Base-by-base conservation (phyloP, 352 stramenopile species). In the Globisporangium cystogenes region DNA sequence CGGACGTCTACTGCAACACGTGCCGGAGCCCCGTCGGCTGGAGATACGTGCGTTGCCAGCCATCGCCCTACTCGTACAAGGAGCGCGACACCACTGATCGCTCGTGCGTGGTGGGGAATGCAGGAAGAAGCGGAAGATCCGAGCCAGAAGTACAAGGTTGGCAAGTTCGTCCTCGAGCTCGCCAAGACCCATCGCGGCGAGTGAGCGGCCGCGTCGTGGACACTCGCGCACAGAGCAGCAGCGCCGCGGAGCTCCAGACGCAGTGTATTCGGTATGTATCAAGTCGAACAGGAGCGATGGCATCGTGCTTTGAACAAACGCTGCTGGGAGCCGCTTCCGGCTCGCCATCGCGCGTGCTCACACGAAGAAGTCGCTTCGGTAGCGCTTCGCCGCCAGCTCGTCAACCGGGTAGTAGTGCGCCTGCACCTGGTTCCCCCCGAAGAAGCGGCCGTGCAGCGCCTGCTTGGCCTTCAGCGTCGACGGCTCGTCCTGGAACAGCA, bases 101-200 rank as follows among this genome's bases (percentile, higher is more conserved):
- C 31, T 36, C 11, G n/a, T n/a, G n/a, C 18, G 21, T 54, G 4
- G 54, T n/a, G n/a, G n/a, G n/a, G n/a, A n/a, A n/a, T 18, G 7
- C 60, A 92, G 79, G 81, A 90, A 60, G 93, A 93, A 61, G 93
- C 93, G 36, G 93, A 98, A 55, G 90, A 98, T 51, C 68, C 79
- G 40, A 90, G 70, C 61, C 87, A 98, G 68, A 97, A 97, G 66
- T 98, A 98, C 77, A 98, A 98, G 67, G 92, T 97, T 70, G 93
- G 93, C 56, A 98, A 98, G 60, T 98, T 93, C 71, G 97, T 98
- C 65, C 86, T 98, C 55, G 93, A 98, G 68, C 92, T 98, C 59
- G 94, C 96, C 60, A 91, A 97, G 69, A 90, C 79, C 43, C 60
- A 82, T 46, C 74, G 78, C 50, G 21, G 52, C 15, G 60, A 68